A percentile compares a stretch with the other conserved stretches of the same genome.
These are phyloP conservation scores for Penicillium thymicola DNA, from an alignment of 2,329 filamentous ascomycete species.

Conservation along the genomic window DNA sequence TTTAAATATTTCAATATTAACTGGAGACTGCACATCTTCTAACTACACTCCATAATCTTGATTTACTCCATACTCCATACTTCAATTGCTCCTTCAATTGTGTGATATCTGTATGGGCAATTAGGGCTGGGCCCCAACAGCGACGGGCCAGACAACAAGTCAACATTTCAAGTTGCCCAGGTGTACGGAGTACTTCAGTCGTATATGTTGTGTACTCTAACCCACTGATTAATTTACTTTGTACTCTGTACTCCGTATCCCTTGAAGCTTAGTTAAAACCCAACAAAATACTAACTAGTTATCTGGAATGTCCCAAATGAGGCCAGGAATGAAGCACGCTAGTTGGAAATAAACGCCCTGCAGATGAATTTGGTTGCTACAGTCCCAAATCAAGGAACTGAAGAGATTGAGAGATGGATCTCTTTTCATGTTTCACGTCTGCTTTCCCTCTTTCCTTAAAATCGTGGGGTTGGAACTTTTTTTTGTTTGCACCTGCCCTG, in stretches of 20 bases:
- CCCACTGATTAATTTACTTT: background rate
- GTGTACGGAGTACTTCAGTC: background rate
- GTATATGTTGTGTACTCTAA: background rate
- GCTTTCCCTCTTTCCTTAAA: background rate
- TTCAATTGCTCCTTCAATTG: background rate
- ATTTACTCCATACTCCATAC: background rate
- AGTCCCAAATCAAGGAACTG: conserved; percentile 7
- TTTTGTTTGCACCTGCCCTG: background rate
- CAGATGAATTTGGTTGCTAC: conserved; percentile 4
- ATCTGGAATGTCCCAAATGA: background rate
- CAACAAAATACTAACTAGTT: background rate
- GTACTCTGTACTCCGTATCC: background rate
- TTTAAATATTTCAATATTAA: background rate
- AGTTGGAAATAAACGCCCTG: background rate
- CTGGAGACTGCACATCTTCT: background rate
- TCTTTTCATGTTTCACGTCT: background rate
- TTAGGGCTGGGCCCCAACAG: conserved; percentile 1
- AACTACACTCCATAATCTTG: background rate
- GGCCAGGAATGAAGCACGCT: conserved; percentile 7
- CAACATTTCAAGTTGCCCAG: background rate
- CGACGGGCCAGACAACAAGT: background rate
- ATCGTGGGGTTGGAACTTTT: background rate
- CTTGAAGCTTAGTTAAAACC: background rate
- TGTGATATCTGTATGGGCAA: background rate
- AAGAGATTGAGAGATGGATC: conserved; percentile 2